Evolutionary conservation across 2,329 filamentous ascomycete genomes (phyloP), one percentile per base, ranked within the genome.

Genomic region (Incumbomyces lentus): DNA sequence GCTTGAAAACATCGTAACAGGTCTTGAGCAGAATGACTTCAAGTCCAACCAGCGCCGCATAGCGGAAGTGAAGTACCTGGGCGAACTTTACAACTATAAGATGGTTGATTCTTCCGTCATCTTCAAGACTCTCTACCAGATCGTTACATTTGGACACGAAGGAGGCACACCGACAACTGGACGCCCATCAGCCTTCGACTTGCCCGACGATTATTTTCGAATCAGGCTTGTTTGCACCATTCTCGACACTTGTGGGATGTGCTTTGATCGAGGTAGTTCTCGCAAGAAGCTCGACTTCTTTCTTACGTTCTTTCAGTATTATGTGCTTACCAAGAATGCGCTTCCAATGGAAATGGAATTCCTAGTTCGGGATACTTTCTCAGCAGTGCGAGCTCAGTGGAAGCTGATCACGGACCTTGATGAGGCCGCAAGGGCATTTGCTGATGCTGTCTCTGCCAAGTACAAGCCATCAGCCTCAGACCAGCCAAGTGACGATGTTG

Each of bases 241-340:
- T 40, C 75, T 98, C 3, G 93, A 98, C 65, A 95, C 89, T 1
- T 96, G 90, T 55, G 92, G 93, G 46, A 83, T 93, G 64, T 98
- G 90, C 68, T 98, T 95, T 59, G 92, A 92, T 64, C 84, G 90
- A 58, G 92, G 93, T 6, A 81, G 84, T 36, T 86, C 89, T 1
- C 93, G 89, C 64, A 96, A 96, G 72, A 98, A 96, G 67, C 76
- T 98, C 8, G 92, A 98, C 60, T 96, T 95, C 64, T 98, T 96
- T 66, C 72, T 98, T 50, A 90, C 84, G 0, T 96, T 96, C 66
- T 87, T 98, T 58, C 54, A 86, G 76, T 96, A 95, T 64, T 98
- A 98, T 65, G 83, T 96, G 55, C 81, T 84, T 59, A 88, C 86
- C 16, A 98, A 98, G 66, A 81, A 90, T 16, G 75, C 84, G 0